phyloP scores from a whole-genome alignment of 2,329 filamentous ascomycete genomes.

The Aspergillus felis region DNA sequence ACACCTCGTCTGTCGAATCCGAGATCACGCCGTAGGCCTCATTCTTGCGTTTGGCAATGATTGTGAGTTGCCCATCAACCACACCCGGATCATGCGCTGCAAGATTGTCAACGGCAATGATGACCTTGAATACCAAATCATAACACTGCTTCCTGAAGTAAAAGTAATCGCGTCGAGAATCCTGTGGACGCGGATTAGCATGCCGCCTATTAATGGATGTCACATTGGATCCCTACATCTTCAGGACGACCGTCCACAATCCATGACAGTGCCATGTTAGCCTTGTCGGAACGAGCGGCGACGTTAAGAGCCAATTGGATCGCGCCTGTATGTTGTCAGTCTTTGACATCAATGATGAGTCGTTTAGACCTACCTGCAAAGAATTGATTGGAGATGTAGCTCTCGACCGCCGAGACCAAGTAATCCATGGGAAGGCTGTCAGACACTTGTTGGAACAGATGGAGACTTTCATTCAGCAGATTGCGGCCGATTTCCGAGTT shows the following conservation, averaged over 20 bases:
- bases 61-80: conserved; percentile 72
- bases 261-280: conserved; percentile 80
- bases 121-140: conserved; percentile 76
- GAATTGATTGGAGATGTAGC: conserved; percentile 79
- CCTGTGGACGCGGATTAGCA: conserved; percentile 40
- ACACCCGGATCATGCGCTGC: conserved; percentile 66
- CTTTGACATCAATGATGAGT: conserved; percentile 15
- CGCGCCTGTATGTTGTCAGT: conserved; percentile 51
- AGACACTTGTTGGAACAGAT: conserved; percentile 84
- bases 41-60: conserved; percentile 71
- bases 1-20: conserved; percentile 83
- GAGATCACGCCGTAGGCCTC: conserved; percentile 93
- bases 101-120: conserved; percentile 70
- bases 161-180: conserved; percentile 66
- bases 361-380: conserved; percentile 60
- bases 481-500: conserved; percentile 74
- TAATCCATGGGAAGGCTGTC: conserved; percentile 76
- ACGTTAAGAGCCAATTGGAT: conserved; percentile 83
- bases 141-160: conserved; percentile 75
- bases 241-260: conserved; percentile 75
- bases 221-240: conserved; percentile 35
- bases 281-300: conserved; percentile 78
- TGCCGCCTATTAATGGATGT: background rate
- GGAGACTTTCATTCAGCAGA: conserved; percentile 81
- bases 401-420: conserved; percentile 69